Evolutionary conservation across 2,329 filamentous ascomycete genomes (phyloP).

Genomic region (Podosphaera fusca): DNA sequence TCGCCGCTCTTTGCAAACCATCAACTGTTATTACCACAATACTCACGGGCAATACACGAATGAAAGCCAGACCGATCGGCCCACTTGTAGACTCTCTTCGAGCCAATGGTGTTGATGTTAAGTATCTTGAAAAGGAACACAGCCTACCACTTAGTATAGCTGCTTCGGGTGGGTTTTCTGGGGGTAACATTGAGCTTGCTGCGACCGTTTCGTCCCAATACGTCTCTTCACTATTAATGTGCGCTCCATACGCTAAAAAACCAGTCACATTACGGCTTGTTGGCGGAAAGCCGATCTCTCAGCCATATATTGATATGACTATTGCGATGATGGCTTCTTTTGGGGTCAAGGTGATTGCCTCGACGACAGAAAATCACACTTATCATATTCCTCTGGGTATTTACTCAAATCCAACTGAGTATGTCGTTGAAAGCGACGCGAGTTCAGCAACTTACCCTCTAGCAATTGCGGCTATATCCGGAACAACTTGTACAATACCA

Average conservation of each 20-base stretch:
- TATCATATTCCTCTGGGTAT: constrained; percentile 76
- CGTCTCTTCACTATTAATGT: constrained; percentile 91
- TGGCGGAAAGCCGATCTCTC: constrained; percentile 92
- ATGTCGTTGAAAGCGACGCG: constrained; percentile 87
- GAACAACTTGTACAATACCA: constrained; percentile 82
- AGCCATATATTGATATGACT: constrained; percentile 97
- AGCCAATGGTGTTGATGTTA: constrained; percentile 65
- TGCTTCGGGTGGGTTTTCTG: constrained; percentile 61
- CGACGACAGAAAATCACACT: constrained; percentile 59
- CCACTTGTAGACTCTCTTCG: constrained; percentile 77
- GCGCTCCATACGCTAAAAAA: constrained; percentile 84
- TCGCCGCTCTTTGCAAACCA: constrained; percentile 60
- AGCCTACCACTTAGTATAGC: constrained; percentile 68
- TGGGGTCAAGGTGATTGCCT: constrained; percentile 58
- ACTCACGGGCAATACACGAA: constrained; percentile 79
- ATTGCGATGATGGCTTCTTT: constrained; percentile 93
- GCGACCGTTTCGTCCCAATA: constrained; percentile 98
- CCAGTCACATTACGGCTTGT: constrained; percentile 76
- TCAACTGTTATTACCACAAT: constrained; percentile 43
- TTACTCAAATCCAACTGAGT: constrained; percentile 67
- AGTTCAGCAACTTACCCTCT: constrained; percentile 94
- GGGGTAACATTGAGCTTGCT: constrained; percentile 73
- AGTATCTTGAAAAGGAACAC: constrained; percentile 63
- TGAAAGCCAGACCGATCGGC: constrained; percentile 89
- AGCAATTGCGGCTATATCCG: constrained; percentile 82